Evolutionary conservation across 2,329 filamentous ascomycete genomes (phyloP).

Genomic region (Colletotrichum sp.): DNA sequence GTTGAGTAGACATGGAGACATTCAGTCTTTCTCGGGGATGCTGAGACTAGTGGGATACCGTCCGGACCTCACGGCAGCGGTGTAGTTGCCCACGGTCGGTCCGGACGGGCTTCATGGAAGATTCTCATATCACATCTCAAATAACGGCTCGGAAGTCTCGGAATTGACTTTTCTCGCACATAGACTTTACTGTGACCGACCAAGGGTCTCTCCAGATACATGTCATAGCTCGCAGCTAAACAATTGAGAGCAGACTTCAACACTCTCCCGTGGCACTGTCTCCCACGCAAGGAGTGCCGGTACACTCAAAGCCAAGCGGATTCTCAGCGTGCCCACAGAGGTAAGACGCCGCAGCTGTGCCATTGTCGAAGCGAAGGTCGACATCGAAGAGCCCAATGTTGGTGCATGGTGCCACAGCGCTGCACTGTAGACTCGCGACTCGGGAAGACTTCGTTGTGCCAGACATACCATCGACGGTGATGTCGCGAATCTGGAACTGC

Average conservation of each 20-base stretch:
- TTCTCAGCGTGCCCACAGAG: background rate
- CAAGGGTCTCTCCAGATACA: background rate
- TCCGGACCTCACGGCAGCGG: background rate
- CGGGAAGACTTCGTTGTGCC: constrained; percentile 7
- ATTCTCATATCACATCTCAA: background rate
- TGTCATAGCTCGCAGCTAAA: background rate
- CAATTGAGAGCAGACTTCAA: background rate
- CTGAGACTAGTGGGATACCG: background rate
- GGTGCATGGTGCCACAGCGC: background rate
- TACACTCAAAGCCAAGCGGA: background rate
- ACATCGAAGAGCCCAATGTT: constrained; percentile 1
- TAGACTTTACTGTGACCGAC: background rate
- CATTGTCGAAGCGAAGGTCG: background rate
- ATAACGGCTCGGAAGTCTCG: background rate
- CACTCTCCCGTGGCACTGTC: background rate
- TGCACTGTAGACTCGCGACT: constrained; percentile 4
- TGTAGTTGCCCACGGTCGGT: background rate
- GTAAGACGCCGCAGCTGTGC: background rate
- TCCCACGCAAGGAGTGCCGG: background rate
- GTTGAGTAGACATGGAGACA: background rate
- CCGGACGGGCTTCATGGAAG: background rate
- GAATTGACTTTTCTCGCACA: background rate
- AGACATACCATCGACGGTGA: constrained; percentile 20
- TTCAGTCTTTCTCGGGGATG: background rate
- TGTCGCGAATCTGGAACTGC: constrained; percentile 32